These are phyloP conservation scores for Ceratobasidium sp. DNA, from an alignment of 1,284 basidiomycete species.

Conservation along the genomic window DNA sequence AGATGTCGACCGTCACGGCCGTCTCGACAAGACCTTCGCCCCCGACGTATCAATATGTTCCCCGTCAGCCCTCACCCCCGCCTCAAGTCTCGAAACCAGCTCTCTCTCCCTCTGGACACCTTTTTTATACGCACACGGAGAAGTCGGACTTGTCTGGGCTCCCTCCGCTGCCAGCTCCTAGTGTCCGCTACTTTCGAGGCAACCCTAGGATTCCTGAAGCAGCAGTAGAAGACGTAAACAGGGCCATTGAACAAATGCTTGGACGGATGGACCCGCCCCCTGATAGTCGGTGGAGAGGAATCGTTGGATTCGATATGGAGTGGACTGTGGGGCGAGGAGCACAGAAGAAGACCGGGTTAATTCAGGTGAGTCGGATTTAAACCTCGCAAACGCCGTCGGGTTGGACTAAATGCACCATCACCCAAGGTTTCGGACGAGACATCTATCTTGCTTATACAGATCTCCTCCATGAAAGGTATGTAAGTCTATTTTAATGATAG, in stretches of 20 bases:
- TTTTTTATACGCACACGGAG: slow-evolving; percentile 27
- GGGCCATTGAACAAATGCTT: slow-evolving; percentile 28
- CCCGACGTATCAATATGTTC: neutral
- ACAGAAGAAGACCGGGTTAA: slow-evolving; percentile 23
- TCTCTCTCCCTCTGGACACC: slow-evolving; percentile 13
- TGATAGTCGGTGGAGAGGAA: slow-evolving; percentile 40
- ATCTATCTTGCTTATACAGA: slow-evolving; percentile 46
- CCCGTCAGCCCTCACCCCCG: neutral
- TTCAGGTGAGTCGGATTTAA: slow-evolving; percentile 27
- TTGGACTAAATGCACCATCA: neutral
- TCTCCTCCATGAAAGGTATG: slow-evolving; percentile 46
- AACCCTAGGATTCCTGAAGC: neutral
- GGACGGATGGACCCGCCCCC: slow-evolving; percentile 20
- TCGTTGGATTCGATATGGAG: slow-evolving; percentile 49
- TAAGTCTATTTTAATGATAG: neutral
- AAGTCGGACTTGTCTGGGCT: neutral
- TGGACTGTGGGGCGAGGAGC: slow-evolving; percentile 37
- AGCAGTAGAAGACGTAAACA: slow-evolving; percentile 1
- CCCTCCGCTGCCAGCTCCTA: slow-evolving; percentile 1
- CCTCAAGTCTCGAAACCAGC: neutral
- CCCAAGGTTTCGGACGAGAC: slow-evolving; percentile 44
- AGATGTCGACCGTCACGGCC: slow-evolving; percentile 29
- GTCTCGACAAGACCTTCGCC: neutral
- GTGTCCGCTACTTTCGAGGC: slow-evolving; percentile 17
- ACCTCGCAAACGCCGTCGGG: no score